These are phyloP conservation scores for Ophiostoma himal-ulmi DNA, from an alignment of 2,329 filamentous ascomycete species.

Conservation along the genomic window DNA sequence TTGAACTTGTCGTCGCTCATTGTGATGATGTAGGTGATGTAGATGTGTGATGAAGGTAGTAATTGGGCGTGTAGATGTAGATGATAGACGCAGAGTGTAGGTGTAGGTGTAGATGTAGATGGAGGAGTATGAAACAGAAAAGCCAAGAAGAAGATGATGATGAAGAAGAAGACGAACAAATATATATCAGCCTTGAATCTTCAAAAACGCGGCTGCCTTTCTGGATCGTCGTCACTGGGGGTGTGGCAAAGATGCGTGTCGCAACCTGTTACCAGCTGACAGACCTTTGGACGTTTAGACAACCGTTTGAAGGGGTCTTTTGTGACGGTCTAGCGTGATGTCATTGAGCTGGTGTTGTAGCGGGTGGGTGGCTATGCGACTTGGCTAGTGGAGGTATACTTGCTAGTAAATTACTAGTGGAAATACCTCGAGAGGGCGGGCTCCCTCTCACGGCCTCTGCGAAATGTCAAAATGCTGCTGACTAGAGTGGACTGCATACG, in stretches of 20 bases:
- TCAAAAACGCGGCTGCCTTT: not conserved
- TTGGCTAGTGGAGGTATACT: not conserved
- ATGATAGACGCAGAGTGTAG: not conserved
- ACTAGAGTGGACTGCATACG: not conserved
- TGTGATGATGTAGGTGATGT: not conserved
- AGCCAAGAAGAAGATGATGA: not conserved
- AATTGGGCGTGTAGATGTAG: not conserved
- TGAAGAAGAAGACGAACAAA: not conserved
- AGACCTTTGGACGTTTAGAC: not conserved
- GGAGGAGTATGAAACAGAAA: not conserved
- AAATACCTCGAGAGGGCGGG: not conserved
- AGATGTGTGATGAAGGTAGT: not conserved
- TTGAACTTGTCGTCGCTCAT: conserved; percentile 2
- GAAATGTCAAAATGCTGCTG: not conserved
- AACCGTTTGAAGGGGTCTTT: not conserved
- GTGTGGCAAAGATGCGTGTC: too few species aligned
- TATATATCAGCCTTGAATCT: not conserved
- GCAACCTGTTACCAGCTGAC: not conserved
- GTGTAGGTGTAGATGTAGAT: not conserved
- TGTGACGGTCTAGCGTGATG: conserved; percentile 11
- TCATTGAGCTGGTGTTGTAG: not conserved
- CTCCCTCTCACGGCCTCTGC: not conserved
- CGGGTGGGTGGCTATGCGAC: conserved; percentile 4
- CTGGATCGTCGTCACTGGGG: not conserved
- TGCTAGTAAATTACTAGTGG: not conserved